Evolutionary conservation across 768 basidiomycete species (phyloP), one percentile per base, ranked within the genome.

Genomic region (Suillus sp.): DNA sequence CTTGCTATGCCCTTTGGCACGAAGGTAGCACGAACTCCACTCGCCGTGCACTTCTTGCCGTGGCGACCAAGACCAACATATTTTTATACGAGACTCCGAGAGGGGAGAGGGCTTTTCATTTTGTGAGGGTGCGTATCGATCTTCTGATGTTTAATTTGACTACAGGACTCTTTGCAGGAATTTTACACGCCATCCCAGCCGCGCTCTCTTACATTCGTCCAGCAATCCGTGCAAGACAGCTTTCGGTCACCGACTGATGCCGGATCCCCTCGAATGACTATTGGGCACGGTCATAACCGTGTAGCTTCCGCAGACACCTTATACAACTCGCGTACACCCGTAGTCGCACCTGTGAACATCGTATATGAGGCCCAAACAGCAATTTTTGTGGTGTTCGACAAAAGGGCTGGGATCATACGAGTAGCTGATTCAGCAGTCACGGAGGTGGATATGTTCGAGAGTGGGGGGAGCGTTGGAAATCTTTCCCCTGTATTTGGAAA

Each of bases 381-480:
- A 67, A 77, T 95, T n/a, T 93, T 93, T 70, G 86, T 92, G 62
- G 78, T 88, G 27, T 95, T 95, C 71, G 93, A 95, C 74, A 94
- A 94, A 78, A 95, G 91, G 70, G 92, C 92, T 2, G 85, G 87
- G n/a, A 78, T 91, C 75, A 93, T 95, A 67, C 89, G 93, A 25
- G 72, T 94, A 27, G 84, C 86, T 6, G 92, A 94, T 73, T 86
- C 93, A 35, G 87, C 90, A 27, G 93, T 93, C 8, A 85, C 88
- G 38, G 93, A 95, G 72, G 80, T 94, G 30, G 87, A 90, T 47
- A 75, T 93, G 61, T 83, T 80, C 64, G 83, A 84, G 14, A 58
- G 67, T 6, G 66, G 64, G 60, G 61, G 68, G 45, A 55, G 48
- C 50, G 11, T 40, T 13, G 48, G 43, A 60, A 48, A 62, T 25